Conservation (phyloP, 2,329 filamentous ascomycete species). For the Metarhizium rileyi region DNA sequence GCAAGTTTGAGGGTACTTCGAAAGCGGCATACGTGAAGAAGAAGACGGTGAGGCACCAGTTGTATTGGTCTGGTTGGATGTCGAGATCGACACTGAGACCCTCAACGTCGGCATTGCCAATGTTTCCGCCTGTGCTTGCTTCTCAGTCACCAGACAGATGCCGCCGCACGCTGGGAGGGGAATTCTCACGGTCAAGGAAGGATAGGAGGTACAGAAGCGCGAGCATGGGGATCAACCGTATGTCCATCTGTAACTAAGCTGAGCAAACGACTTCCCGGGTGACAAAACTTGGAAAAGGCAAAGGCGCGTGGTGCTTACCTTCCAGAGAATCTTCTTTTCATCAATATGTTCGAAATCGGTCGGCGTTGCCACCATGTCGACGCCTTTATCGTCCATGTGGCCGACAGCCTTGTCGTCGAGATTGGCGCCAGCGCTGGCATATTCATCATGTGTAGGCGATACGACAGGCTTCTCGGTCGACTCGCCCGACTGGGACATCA, state of each 20-base stretch:
- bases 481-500: neutral
- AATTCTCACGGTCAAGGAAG: conserved; percentile 50
- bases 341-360: conserved; percentile 1
- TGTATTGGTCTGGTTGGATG: conserved; percentile 60
- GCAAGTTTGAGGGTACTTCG: conserved; percentile 66
- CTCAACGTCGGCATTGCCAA: conserved; percentile 57
- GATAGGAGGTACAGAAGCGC: conserved; percentile 58
- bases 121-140: conserved; percentile 41
- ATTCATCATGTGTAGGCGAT: neutral
- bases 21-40: conserved; percentile 71
- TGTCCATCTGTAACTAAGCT: conserved; percentile 33
- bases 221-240: conserved; percentile 51
- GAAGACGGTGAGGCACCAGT: conserved; percentile 60
- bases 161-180: neutral
- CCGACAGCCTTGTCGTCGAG: neutral
- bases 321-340: conserved; percentile 50
- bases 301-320: conserved; percentile 24
- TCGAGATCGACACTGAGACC: conserved; percentile 40
- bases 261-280: neutral
- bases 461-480: neutral
- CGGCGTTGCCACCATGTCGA: neutral
- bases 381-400: neutral
- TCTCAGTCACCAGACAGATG: neutral
- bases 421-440: neutral
- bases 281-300: neutral